Conservation (phyloP, 768 basidiomycete genomes). For the Tephrocybe sp. region DNA sequence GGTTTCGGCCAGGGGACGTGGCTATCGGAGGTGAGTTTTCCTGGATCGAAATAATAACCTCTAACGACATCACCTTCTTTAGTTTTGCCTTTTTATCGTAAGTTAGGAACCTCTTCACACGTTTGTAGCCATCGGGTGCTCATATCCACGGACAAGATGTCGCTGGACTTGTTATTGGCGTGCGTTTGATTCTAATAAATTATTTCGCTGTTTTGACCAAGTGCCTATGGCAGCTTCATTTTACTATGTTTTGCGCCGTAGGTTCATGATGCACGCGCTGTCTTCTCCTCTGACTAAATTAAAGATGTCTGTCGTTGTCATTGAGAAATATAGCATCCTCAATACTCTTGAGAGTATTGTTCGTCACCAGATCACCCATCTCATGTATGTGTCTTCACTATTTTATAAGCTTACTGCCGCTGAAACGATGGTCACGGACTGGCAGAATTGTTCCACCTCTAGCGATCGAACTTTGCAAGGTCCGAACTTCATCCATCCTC, state of each 20-base stretch:
- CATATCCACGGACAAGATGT: conserved; percentile 19
- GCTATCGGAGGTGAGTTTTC: conserved; percentile 31
- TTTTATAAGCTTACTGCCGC: neutral
- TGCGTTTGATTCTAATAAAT: conserved; percentile 22
- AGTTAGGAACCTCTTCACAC: conserved; percentile 33
- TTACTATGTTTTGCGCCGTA: conserved; percentile 52
- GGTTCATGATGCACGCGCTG: neutral
- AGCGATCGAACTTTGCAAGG: conserved; percentile 49
- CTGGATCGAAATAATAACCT: conserved; percentile 4
- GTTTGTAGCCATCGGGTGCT: conserved; percentile 22
- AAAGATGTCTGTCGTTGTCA: conserved; percentile 51
- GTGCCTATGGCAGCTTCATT: conserved; percentile 42
- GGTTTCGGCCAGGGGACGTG: conserved; percentile 50
- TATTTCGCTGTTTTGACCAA: conserved; percentile 9
- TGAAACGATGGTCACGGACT: neutral
- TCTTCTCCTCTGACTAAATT: neutral
- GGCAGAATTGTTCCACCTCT: conserved; percentile 46
- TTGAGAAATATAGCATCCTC: conserved; percentile 41
- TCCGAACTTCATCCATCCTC: conserved; percentile 15
- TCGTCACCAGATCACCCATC: conserved; percentile 43
- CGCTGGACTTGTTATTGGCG: conserved; percentile 52
- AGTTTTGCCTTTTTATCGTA: conserved; percentile 42
- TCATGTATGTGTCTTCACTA: conserved; percentile 20
- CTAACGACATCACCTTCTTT: conserved; percentile 10
- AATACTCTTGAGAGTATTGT: conserved; percentile 44